phyloP scores from a whole-genome alignment of 306 rosid species.

The Senna siamea region DNA sequence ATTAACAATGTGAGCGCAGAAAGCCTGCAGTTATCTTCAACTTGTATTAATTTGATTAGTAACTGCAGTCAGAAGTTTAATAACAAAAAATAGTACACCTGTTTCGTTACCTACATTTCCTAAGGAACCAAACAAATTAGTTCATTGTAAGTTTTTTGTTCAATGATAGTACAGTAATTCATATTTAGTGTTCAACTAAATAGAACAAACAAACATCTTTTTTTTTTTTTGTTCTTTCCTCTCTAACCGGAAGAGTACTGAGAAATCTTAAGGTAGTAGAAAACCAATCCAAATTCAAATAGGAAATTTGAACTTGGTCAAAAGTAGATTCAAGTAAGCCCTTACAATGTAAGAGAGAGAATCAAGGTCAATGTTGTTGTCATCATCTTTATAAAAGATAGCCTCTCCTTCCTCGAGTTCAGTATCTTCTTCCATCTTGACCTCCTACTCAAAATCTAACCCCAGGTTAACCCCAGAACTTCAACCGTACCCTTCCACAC shows the following conservation, averaged over 20 bases:
- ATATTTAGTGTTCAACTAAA: slow-evolving; percentile 38
- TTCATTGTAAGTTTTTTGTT: slow-evolving; percentile 6
- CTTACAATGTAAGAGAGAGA: slow-evolving; percentile 84
- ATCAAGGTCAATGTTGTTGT: slow-evolving; percentile 57
- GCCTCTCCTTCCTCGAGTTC: slow-evolving; percentile 89
- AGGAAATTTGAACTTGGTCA: slow-evolving; percentile 25
- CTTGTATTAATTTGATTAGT: background rate
- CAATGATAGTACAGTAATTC: slow-evolving; percentile 4
- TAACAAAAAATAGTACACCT: slow-evolving; percentile 13
- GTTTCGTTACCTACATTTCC: slow-evolving; percentile 17
- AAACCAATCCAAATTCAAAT: slow-evolving; percentile 38
- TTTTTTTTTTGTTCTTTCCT: slow-evolving; percentile 10
- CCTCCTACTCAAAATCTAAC: slow-evolving; percentile 41
- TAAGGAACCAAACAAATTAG: slow-evolving; percentile 28
- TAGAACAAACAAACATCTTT: background rate
- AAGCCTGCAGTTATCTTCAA: background rate
- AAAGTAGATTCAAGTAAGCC: slow-evolving; percentile 40
- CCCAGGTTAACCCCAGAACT: slow-evolving; percentile 51
- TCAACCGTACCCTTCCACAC: slow-evolving; percentile 50
- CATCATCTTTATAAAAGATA: slow-evolving; percentile 58
- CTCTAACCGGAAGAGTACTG: background rate
- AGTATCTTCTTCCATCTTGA: slow-evolving; percentile 53
- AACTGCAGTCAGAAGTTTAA: slow-evolving; percentile 1
- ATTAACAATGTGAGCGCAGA: background rate
- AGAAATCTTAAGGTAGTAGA: background rate